Evolutionary conservation across 2,329 filamentous ascomycete species (phyloP), one percentile per base, ranked within the genome.

Genomic region (Hawksworthiomyces lignivorus): DNA sequence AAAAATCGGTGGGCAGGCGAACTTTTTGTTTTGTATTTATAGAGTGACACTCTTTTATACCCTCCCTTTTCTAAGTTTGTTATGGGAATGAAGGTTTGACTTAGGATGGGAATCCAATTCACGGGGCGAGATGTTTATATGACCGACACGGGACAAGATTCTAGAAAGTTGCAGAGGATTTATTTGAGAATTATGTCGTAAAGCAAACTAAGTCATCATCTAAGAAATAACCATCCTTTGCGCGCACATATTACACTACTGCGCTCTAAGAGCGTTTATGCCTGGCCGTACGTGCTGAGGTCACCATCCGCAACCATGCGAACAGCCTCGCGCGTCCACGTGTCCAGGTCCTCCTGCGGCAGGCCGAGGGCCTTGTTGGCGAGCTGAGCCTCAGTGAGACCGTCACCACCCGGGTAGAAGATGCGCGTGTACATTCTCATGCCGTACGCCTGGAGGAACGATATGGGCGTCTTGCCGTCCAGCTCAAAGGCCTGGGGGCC

Each of bases 331-430:
- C 39, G 40, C 21, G 46, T 50, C 43, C 41, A 46, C 45, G 45
- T 45, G 36, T 52, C 50, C 9, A 52, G 36, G 31, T 50, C 48
- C 43, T 50, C 48, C 36, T 49, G n/a, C 5, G 48, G 48, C 52
- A 84, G 57, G 0, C 67, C 73, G n/a, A 85, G 57, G 5, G 34
- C 33, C 12, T 69, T 65, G 47, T 84, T 84, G 3, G 64, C 61
- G 14, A 66, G 47, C 4, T 55, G 58, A 12, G 40, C 35, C 27
- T 59, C 60, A 34, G 62, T 65, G 27, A 56, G 61, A 43, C 70
- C 68, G 47, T 68, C 63, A 6, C 70, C 59, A 10, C 60, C 50
- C 7, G 66, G 62, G 43, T 60, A 74, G 51, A 83, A 84, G 1
- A 64, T 58, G 4, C 74, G 59, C 0, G 72, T 57, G 51, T 82